These are phyloP conservation scores for Solanum raphanifolium DNA, from an alignment of 257 asterid genomes.

Conservation along the genomic window DNA sequence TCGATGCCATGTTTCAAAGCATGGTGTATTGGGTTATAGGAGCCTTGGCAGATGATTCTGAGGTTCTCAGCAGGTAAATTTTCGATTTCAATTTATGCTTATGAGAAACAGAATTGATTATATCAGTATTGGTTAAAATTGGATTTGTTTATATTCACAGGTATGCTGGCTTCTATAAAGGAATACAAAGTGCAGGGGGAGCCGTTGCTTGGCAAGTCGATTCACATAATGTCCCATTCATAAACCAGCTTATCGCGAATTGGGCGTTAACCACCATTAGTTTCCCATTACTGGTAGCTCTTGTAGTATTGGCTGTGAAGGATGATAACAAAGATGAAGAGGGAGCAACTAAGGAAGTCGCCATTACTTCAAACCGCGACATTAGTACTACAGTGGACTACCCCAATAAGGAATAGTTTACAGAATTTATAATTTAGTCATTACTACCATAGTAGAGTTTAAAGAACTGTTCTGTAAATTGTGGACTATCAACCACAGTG, in stretches of 20 bases:
- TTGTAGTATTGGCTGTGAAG: conserved; percentile 41
- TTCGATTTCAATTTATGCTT: not conserved
- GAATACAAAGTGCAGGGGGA: conserved; percentile 70
- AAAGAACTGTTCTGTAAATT: not conserved
- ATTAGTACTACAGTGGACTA: not conserved
- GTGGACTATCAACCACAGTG: not conserved
- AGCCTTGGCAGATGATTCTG: conserved; percentile 81
- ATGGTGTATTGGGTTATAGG: conserved; percentile 94
- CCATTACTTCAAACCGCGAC: not conserved
- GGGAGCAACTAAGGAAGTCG: not conserved
- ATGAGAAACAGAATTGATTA: not conserved
- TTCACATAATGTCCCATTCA: conserved; percentile 30
- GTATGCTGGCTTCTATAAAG: conserved; percentile 53
- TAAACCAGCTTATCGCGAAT: conserved; percentile 34
- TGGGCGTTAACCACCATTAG: conserved; percentile 52
- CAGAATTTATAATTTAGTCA: not conserved
- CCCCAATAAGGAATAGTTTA: not conserved
- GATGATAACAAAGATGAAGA: conserved; percentile 29
- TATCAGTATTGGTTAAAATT: not conserved
- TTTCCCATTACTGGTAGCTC: conserved; percentile 41
- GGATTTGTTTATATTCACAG: conserved; percentile 6
- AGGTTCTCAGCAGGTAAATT: conserved; percentile 74
- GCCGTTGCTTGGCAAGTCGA: conserved; percentile 70
- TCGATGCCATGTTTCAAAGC: conserved; percentile 91
- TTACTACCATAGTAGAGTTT: too few species aligned